Conservation (phyloP, 352 stramenopile species). For the Pythium phragmiticola region DNA sequence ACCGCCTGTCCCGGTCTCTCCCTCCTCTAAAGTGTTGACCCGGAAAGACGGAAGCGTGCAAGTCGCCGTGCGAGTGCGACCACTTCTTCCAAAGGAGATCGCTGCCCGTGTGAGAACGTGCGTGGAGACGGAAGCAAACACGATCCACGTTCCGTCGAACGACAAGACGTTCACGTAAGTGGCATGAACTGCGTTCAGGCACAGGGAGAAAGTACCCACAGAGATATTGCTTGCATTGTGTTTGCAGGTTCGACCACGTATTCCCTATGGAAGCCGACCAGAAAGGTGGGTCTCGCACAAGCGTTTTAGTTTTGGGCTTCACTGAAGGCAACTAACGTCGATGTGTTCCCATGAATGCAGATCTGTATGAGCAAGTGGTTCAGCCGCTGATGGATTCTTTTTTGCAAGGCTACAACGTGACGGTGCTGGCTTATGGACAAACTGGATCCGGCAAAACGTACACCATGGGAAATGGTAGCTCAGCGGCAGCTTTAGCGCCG, state of each 20-base stretch:
- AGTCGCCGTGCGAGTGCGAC: constrained; percentile 78
- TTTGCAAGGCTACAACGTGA: constrained; percentile 89
- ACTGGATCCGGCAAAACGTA: constrained; percentile 85
- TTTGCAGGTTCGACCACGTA: constrained; percentile 74
- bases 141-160: constrained; percentile 37
- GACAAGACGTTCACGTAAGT: constrained; percentile 71
- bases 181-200: too few species aligned
- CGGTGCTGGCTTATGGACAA: constrained; percentile 85
- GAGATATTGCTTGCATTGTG: not conserved
- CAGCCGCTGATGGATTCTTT: constrained; percentile 82
- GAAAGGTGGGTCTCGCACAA: constrained; percentile 26
- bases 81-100: constrained; percentile 76
- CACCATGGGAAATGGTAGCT: constrained; percentile 77
- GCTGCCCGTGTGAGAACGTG: constrained; percentile 43
- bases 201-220: not conserved
- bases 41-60: constrained; percentile 69
- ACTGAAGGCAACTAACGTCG: not conserved
- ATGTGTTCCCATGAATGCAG: constrained; percentile 17
- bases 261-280: constrained; percentile 61
- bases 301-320: not conserved
- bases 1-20: not conserved
- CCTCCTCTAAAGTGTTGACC: not conserved
- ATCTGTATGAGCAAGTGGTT: constrained; percentile 72
- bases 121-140: constrained; percentile 38
- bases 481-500: constrained; percentile 33